Percentiles rank a stretch among this genome's conserved stretches.
Evolutionary conservation across 805 yeast genomes (phyloP).

Genomic region (Candida nanaspora): DNA sequence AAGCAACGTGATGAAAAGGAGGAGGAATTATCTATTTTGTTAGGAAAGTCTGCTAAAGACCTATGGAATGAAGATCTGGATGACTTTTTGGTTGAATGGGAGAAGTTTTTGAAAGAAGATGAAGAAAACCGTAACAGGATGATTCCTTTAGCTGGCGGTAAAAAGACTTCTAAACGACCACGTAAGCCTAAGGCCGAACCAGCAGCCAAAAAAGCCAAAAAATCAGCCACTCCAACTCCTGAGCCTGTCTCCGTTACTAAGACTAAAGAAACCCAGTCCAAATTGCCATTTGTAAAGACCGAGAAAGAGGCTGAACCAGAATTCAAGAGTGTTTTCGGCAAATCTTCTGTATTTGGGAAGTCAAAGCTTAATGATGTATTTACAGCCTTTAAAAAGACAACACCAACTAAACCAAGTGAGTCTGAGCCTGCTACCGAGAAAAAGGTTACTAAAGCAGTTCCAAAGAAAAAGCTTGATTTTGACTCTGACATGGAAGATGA

Average conservation of each 20-base stretch:
- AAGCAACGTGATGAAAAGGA: conserved; percentile 69
- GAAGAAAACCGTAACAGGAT: conserved; percentile 47
- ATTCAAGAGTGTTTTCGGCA: conserved; percentile 30
- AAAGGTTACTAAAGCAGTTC: conserved; percentile 6
- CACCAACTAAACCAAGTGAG: conserved; percentile 6
- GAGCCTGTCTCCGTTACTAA: no score
- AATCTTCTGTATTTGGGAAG: background rate
- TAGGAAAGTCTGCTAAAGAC: conserved; percentile 72
- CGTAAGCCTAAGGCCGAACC: conserved; percentile 13
- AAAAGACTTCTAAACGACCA: conserved; percentile 28
- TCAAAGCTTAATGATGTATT: conserved; percentile 17
- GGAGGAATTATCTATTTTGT: conserved; percentile 56
- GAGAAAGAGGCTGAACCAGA: conserved; percentile 12
- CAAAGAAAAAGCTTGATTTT: conserved; percentile 6
- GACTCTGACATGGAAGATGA: background rate
- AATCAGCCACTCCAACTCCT: conserved; percentile 7
- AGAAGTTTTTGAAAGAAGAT: conserved; percentile 60
- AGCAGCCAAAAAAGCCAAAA: conserved; percentile 13
- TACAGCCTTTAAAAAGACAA: conserved; percentile 8
- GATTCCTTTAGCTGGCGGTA: conserved; percentile 37
- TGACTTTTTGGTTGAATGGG: conserved; percentile 59
- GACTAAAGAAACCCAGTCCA: no score
- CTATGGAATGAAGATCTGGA: conserved; percentile 84
- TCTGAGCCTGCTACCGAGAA: conserved; percentile 4
- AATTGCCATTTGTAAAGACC: conserved; percentile 6